Percentiles rank a stretch among this genome's conserved stretches.
phyloP scores from a whole-genome alignment of 2,329 filamentous ascomycete species.

The Aureobasidium sp. region DNA sequence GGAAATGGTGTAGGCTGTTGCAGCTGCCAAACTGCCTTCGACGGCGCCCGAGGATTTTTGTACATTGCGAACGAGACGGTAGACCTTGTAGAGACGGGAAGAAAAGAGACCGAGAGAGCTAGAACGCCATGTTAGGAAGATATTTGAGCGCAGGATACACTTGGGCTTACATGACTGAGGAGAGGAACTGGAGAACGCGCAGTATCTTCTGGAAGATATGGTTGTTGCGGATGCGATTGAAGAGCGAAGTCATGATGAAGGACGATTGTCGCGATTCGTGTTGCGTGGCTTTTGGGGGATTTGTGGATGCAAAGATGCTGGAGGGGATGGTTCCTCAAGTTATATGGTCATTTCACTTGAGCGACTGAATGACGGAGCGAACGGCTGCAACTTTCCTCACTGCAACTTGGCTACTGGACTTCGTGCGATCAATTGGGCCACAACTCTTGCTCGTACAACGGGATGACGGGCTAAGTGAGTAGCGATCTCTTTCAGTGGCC shows the following conservation, averaged over 20 bases:
- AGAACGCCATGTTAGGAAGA: background rate
- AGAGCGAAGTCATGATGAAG: background rate
- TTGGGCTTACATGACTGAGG: constrained; percentile 25
- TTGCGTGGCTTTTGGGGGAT: background rate
- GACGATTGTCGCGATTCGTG: background rate
- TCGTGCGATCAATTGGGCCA: background rate
- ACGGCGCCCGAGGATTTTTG: constrained; percentile 34
- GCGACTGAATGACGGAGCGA: background rate
- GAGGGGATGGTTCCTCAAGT: background rate
- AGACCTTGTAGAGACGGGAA: constrained; percentile 33
- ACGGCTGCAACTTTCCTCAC: background rate
- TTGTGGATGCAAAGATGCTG: background rate
- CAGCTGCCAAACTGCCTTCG: constrained; percentile 39
- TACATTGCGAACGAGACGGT: constrained; percentile 30
- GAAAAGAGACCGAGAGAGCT: constrained; percentile 37
- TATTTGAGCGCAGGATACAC: background rate
- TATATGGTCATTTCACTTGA: background rate
- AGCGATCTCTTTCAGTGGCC: background rate
- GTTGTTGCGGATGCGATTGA: constrained; percentile 6
- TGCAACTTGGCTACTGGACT: background rate
- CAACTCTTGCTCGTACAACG: background rate
- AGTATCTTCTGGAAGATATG: constrained; percentile 28
- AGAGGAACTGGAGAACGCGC: constrained; percentile 38
- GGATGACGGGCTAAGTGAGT: background rate
- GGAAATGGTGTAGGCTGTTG: constrained; percentile 36